Conservation (phyloP, 805 yeast species). For the Cyberlindnera maritima region DNA sequence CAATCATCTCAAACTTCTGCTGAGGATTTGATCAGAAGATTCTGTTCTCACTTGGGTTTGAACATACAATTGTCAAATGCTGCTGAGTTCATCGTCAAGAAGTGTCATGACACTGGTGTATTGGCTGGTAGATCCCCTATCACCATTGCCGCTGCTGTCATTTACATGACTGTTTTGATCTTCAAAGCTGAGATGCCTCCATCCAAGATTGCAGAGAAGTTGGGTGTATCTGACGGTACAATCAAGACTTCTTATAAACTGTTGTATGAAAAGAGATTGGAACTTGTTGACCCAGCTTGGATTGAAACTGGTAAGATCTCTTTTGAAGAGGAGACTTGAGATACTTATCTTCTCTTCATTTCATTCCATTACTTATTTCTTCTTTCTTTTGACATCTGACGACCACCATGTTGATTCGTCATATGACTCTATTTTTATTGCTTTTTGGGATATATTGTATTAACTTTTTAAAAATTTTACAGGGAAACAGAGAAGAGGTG, state of each 20-base stretch:
- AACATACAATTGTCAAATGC: conserved; percentile 82
- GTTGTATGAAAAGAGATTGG: conserved; percentile 68
- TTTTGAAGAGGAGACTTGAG: conserved; percentile 33
- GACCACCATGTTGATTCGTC: too few species aligned
- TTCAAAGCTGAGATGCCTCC: conserved; percentile 78
- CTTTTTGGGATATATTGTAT: too few species aligned
- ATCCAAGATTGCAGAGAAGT: conserved; percentile 78
- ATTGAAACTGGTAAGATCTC: conserved; percentile 62
- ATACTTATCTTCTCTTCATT: too few species aligned
- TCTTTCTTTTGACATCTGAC: too few species aligned
- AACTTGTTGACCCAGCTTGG: conserved; percentile 78
- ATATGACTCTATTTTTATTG: too few species aligned
- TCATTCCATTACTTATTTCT: too few species aligned
- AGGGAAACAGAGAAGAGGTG: too few species aligned
- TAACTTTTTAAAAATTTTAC: too few species aligned
- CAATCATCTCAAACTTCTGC: conserved; percentile 85
- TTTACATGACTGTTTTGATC: conserved; percentile 89
- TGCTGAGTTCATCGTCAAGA: conserved; percentile 88
- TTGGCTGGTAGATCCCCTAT: conserved; percentile 96
- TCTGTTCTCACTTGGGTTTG: conserved; percentile 92
- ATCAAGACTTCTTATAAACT: conserved; percentile 88
- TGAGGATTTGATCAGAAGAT: conserved; percentile 91
- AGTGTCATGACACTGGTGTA: conserved; percentile 88
- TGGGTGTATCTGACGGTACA: conserved; percentile 97
- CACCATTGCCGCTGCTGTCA: conserved; percentile 96